Conservation (phyloP, 345 rosid genomes). For the Toxicodendron radicans region DNA sequence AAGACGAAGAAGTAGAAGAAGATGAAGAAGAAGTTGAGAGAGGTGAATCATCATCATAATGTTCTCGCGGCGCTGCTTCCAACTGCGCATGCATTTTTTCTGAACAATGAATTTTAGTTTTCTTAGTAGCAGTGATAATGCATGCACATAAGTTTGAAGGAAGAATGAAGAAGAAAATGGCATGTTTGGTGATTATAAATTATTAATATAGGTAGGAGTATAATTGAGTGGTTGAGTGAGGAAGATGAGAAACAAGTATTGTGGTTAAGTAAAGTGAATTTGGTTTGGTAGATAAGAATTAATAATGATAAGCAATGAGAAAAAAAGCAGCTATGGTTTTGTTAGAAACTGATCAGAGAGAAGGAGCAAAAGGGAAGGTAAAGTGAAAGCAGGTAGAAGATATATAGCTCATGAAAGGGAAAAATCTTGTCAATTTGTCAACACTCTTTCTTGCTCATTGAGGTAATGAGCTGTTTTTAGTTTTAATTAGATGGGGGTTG, state of each 20-base stretch:
- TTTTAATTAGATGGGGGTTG: no score
- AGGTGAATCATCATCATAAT: background rate
- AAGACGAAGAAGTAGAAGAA: conserved; percentile 24
- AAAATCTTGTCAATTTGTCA: no score
- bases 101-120: no score
- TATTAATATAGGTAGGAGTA: background rate
- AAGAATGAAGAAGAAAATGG: background rate
- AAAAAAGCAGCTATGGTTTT: background rate
- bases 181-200: background rate
- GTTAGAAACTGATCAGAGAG: conserved; percentile 6
- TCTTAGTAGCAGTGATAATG: no score
- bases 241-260: background rate
- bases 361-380: conserved; percentile 6
- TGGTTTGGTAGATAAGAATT: background rate
- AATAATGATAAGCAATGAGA: background rate
- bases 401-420: no score
- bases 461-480: conserved; percentile 14
- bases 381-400: conserved; percentile 19
- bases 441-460: background rate
- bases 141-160: background rate
- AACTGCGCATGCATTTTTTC: background rate
- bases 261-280: background rate
- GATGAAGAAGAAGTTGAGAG: conserved; percentile 21
- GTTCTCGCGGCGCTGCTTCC: background rate
- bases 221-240: conserved; percentile 14